Conservation (phyloP, 192 early-diverging fungal genomes). For the Jimgerdemannia flammicorona region DNA sequence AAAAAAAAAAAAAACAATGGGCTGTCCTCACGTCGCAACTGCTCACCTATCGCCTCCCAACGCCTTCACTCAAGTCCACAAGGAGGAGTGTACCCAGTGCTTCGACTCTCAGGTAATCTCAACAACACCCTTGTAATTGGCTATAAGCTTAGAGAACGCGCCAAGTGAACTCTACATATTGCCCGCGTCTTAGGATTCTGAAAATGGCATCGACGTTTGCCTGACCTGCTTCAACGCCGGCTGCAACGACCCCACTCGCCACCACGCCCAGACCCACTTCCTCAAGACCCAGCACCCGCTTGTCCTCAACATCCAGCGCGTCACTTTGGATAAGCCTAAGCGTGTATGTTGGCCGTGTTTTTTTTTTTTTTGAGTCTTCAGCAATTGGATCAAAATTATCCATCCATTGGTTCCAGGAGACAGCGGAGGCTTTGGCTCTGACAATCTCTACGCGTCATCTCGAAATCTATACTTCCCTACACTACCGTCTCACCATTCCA, state of each 20-base stretch:
- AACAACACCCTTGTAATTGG: not conserved
- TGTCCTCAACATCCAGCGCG: conserved; percentile 79
- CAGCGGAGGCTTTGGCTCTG: not conserved
- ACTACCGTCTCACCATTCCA: not conserved
- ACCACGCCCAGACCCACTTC: conserved; percentile 77
- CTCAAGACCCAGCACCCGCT: conserved; percentile 72
- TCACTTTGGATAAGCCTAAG: conserved; percentile 41
- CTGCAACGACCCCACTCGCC: conserved; percentile 56
- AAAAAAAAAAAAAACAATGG: conserved; percentile 3
- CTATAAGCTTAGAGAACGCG: not conserved
- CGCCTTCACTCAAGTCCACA: conserved; percentile 60
- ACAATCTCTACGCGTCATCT: not conserved
- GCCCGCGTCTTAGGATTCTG: conserved; percentile 49
- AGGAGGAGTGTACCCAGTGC: conserved; percentile 96
- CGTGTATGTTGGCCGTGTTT: conserved; percentile 28
- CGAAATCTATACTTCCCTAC: no score
- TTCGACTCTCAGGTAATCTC: conserved; percentile 69
- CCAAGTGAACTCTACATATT: not conserved
- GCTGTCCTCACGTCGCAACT: conserved; percentile 49
- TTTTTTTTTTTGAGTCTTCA: not conserved
- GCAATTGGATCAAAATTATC: not conserved
- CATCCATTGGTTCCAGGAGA: no score
- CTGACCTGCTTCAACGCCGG: conserved; percentile 94
- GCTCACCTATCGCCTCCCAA: conserved; percentile 36
- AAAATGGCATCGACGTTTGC: conserved; percentile 87